Evolutionary conservation across 495 filamentous ascomycete genomes (phyloP), one percentile per base, ranked within the genome.

Genomic region (Podospora didyma): DNA sequence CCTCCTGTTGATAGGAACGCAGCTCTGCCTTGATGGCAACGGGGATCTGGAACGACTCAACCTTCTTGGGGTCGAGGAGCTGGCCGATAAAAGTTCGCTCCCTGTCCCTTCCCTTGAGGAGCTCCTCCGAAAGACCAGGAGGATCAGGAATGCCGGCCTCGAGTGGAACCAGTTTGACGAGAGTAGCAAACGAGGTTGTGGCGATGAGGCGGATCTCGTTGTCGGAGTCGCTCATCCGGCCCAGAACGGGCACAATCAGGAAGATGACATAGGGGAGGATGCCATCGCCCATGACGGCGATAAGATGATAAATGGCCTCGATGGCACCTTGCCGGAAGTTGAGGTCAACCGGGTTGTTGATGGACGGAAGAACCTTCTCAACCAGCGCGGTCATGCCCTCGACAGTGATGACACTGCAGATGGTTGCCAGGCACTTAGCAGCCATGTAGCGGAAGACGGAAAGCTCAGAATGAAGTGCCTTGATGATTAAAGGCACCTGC

Each of bases 251-350:
- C n/a, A 97, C 93, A 46, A 98, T 93, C 53, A 98, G 82, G 83
- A 98, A 97, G 62, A 98, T 97, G 54, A 98, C 94, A 70, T 97
- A 98, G 9, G 94, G 94, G 19, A 98, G 75, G 54, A 98, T 97
- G 48, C 83, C 81, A 63, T 97, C 95, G 56, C 95, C 94, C 94
- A 98, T 98, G 53, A 97, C 93, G 64, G 95, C 88, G 62, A 97
- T 97, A 35, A 98, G 78, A 65, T 97, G 87, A 64, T 98, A 98
- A 54, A 98, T 86, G 60, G 84, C 89, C 70, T 98, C 94, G 57
- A 97, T 91, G 19, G 89, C 89, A 49, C 94, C 94, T 75, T 97
- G 94, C 20, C 94, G 89, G 69, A 86, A 82, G 57, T 87, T 86
- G 28, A 96, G 79, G 62, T 97, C 91, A 58, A 92, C 64, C 0